Conservation (phyloP, 345 rosid species). For the Murraya koenigii region DNA sequence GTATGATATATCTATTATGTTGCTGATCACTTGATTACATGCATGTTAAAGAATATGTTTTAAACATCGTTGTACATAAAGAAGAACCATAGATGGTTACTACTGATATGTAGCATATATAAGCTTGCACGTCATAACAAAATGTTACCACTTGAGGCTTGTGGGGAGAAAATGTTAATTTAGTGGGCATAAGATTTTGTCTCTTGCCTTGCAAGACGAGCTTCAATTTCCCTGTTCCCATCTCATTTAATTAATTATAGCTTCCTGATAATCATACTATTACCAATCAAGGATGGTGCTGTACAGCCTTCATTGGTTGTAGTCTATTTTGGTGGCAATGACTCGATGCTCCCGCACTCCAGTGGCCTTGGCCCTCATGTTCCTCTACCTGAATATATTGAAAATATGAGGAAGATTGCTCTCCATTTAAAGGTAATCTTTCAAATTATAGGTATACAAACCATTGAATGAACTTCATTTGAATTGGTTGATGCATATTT, state of each 20-base stretch:
- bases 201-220: not conserved
- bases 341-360: conserved; percentile 62
- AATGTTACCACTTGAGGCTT: not conserved
- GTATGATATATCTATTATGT: conserved; percentile 26
- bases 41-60: not conserved
- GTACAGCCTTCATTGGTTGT: conserved; percentile 81
- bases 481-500: not conserved
- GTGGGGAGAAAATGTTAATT: not conserved
- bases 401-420: conserved; percentile 78
- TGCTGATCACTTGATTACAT: not conserved
- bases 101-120: not conserved
- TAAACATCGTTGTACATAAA: too few species aligned
- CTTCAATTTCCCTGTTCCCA: not conserved
- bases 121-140: not conserved
- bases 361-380: conserved; percentile 79
- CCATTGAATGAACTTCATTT: not conserved
- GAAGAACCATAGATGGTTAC: not conserved
- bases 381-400: conserved; percentile 66
- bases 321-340: conserved; percentile 95
- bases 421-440: conserved; percentile 63
- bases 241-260: not conserved
- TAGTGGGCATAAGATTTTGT: not conserved
- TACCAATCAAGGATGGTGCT: conserved; percentile 48
- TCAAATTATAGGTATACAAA: not conserved
- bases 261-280: not conserved